phyloP scores from a whole-genome alignment of 495 filamentous ascomycete species.

The Neohortaea acidophila region DNA sequence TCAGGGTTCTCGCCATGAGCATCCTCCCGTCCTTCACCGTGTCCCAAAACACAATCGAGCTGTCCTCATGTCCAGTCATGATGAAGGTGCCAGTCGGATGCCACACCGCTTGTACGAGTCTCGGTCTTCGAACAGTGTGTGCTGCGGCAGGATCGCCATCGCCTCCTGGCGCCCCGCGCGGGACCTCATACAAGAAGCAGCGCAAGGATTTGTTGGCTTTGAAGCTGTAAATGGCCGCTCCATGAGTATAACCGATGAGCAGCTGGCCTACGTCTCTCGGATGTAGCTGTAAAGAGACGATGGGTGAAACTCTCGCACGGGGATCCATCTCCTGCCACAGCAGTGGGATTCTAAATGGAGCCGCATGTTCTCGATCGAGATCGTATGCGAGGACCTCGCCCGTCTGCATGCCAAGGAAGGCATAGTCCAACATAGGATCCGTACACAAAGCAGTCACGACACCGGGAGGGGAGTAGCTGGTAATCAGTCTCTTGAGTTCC shows the following conservation, averaged over 20 bases:
- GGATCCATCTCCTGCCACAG: conserved; percentile 58
- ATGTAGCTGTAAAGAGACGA: conserved; percentile 70
- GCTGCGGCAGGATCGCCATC: conserved; percentile 42
- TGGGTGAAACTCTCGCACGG: conserved; percentile 38
- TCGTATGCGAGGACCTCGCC: conserved; percentile 80
- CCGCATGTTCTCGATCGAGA: conserved; percentile 60
- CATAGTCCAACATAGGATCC: conserved; percentile 84
- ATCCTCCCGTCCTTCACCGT: conserved; percentile 66
- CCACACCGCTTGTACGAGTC: conserved; percentile 68
- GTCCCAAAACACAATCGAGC: conserved; percentile 87
- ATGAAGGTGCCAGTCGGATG: conserved; percentile 91
- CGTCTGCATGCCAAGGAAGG: conserved; percentile 39
- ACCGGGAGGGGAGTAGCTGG: conserved; percentile 56
- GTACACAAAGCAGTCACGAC: conserved; percentile 53
- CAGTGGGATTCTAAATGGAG: conserved; percentile 67
- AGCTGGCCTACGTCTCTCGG: conserved; percentile 87
- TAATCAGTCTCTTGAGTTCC: conserved; percentile 40
- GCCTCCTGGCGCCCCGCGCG: conserved; percentile 74
- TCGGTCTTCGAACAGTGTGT: conserved; percentile 45
- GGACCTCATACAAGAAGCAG: conserved; percentile 70
- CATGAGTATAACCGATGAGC: conserved; percentile 72
- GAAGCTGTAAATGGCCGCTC: conserved; percentile 80
- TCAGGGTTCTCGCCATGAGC: conserved; percentile 66
- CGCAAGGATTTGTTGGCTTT: conserved; percentile 66
- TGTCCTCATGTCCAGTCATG: conserved; percentile 75